These are phyloP conservation scores for Hyaloscypha hepaticicola DNA, from an alignment of 495 filamentous ascomycete genomes.

Conservation along the genomic window DNA sequence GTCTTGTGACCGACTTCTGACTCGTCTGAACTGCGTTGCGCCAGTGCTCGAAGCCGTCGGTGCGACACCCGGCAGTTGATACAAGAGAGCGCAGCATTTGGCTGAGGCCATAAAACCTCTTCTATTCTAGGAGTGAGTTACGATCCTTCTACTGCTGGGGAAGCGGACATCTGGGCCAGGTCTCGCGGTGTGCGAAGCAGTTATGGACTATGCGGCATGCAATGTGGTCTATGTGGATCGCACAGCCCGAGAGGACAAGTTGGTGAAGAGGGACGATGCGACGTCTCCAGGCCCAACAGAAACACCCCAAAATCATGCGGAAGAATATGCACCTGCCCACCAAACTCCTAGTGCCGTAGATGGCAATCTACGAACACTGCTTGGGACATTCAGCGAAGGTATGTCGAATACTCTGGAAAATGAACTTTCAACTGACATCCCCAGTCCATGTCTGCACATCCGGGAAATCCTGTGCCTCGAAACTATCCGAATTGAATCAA, in stretches of 20 bases:
- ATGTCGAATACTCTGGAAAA: conserved; percentile 13
- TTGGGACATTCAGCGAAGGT: conserved; percentile 52
- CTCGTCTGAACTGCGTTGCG: conserved; percentile 26
- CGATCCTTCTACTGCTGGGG: conserved; percentile 7
- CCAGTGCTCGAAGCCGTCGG: conserved; percentile 25
- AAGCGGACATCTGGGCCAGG: conserved; percentile 7
- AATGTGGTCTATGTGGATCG: conserved; percentile 84
- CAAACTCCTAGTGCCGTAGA: conserved; percentile 33
- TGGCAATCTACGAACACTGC: conserved; percentile 46
- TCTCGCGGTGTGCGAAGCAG: conserved; percentile 29
- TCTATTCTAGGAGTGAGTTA: background rate
- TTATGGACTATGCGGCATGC: conserved; percentile 70
- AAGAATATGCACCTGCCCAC: conserved; percentile 24
- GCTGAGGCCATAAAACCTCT: background rate
- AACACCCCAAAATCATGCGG: conserved; percentile 19
- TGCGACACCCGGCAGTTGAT: conserved; percentile 19
- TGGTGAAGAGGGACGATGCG: conserved; percentile 44
- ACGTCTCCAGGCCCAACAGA: conserved; percentile 7
- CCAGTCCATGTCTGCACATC: conserved; percentile 73
- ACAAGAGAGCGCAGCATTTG: conserved; percentile 6
- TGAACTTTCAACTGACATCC: conserved; percentile 5
- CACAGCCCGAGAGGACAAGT: conserved; percentile 62
- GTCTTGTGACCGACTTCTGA: conserved; percentile 18
- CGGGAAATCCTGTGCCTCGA: conserved; percentile 67
- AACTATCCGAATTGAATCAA: conserved; percentile 67